Conservation (phyloP, 352 stramenopile genomes). For the Globisporangium paddicum region DNA sequence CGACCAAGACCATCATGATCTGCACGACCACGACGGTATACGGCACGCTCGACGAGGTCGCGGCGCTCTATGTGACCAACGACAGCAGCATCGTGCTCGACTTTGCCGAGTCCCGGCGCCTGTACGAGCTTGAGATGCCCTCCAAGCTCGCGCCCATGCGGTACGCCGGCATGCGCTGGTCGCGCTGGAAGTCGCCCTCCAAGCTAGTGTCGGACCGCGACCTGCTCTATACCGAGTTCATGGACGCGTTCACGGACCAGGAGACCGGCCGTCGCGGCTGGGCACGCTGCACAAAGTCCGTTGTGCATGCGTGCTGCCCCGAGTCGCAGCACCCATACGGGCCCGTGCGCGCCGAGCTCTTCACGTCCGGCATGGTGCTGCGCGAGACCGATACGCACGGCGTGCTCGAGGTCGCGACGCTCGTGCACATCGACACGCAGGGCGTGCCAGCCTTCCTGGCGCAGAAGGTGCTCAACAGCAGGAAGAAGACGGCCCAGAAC, state of each 20-base stretch:
- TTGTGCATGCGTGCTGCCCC: slow-evolving; percentile 57
- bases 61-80: slow-evolving; percentile 44
- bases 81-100: slow-evolving; percentile 44
- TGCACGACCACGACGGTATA: slow-evolving; percentile 48
- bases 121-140: slow-evolving; percentile 52
- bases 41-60: slow-evolving; percentile 59
- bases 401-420: slow-evolving; percentile 50
- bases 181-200: slow-evolving; percentile 46
- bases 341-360: slow-evolving; percentile 44
- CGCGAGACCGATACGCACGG: slow-evolving; percentile 51
- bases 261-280: slow-evolving; percentile 53
- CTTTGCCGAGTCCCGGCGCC: slow-evolving; percentile 36
- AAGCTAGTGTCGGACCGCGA: slow-evolving; percentile 49
- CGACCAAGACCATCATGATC: slow-evolving; percentile 48
- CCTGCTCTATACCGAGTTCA: slow-evolving; percentile 56
- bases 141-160: slow-evolving; percentile 36
- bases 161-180: slow-evolving; percentile 48
- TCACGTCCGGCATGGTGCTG: slow-evolving; percentile 53
- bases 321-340: slow-evolving; percentile 52
- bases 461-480: slow-evolving; percentile 34
- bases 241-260: slow-evolving; percentile 63
- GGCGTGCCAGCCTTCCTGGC: slow-evolving; percentile 41
- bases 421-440: slow-evolving; percentile 48
- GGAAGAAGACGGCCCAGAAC: slow-evolving; percentile 41
- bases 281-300: slow-evolving; percentile 59